These are phyloP conservation scores for Lasiodiplodia sp. DNA, from an alignment of 2,329 filamentous ascomycete genomes.

Conservation along the genomic window DNA sequence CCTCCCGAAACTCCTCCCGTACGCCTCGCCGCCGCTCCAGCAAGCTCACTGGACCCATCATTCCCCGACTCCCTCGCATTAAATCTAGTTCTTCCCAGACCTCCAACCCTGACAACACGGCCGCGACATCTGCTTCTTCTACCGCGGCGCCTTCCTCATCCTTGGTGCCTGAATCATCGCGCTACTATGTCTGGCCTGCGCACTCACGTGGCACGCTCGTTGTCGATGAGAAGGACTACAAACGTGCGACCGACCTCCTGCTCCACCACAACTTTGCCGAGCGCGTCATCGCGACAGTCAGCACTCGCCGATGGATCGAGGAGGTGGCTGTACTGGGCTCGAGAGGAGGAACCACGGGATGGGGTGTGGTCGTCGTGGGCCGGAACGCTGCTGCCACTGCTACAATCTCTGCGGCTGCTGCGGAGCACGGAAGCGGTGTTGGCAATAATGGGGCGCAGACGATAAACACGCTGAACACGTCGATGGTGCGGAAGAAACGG, in stretches of 20 bases:
- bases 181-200: constrained; percentile 71
- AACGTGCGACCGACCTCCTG: constrained; percentile 71
- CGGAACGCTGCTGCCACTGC: background rate
- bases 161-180: constrained; percentile 61
- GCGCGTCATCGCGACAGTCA: constrained; percentile 66
- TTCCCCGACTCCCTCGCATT: constrained; percentile 68
- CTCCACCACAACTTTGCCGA: constrained; percentile 77
- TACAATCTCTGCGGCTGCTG: background rate
- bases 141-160: constrained; percentile 41
- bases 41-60: constrained; percentile 66
- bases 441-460: background rate
- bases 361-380: constrained; percentile 13
- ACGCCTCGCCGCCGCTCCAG: background rate
- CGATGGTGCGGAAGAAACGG: constrained; percentile 46
- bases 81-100: constrained; percentile 59
- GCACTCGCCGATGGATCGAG: constrained; percentile 73
- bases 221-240: constrained; percentile 70
- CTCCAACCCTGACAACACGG: constrained; percentile 36
- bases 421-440: constrained; percentile 1
- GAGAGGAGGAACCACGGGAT: background rate
- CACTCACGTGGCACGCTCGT: constrained; percentile 69
- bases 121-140: constrained; percentile 40
- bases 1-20: background rate
- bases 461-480: constrained; percentile 34
- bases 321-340: constrained; percentile 62